These are phyloP conservation scores for Breviolum minutum DNA, from an alignment of 73 alveolate genomes.

Conservation along the genomic window DNA sequence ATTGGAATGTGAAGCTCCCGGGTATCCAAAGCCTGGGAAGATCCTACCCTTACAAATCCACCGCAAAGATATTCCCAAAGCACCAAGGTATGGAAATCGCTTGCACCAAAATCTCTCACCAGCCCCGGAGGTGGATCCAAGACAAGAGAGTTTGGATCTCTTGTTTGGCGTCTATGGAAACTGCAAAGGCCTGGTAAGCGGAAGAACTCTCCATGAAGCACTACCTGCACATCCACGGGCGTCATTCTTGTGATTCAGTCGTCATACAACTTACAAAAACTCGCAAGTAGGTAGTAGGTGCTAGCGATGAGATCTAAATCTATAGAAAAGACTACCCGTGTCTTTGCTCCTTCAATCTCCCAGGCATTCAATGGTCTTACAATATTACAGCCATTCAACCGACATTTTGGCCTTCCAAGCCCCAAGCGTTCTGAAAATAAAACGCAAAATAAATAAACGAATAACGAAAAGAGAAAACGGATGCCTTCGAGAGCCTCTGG, in stretches of 20 bases:
- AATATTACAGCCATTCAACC: too few species aligned
- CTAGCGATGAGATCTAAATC: too few species aligned
- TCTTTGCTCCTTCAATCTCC: too few species aligned
- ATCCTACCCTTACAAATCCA: too few species aligned
- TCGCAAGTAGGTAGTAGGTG: too few species aligned
- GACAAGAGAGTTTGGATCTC: too few species aligned
- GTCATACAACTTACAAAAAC: not conserved
- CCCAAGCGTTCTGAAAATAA: not conserved
- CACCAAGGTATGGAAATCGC: too few species aligned
- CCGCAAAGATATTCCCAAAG: too few species aligned
- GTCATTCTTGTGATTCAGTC: not conserved
- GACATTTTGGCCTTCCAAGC: not conserved
- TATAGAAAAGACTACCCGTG: too few species aligned
- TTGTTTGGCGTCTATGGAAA: not conserved
- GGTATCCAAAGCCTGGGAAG: slow-evolving; percentile 71
- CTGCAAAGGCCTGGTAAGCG: slow-evolving; percentile 53
- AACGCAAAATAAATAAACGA: not conserved
- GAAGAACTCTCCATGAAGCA: slow-evolving; percentile 74
- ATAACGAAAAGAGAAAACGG: not conserved
- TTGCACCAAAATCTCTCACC: too few species aligned
- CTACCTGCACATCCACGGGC: not conserved
- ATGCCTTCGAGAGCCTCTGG: slow-evolving; percentile 50
- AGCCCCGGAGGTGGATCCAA: too few species aligned
- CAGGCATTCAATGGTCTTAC: too few species aligned
- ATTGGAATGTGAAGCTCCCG: slow-evolving; percentile 76